Conservation (phyloP, 768 basidiomycete genomes). For the Leccinum ochraceum region DNA sequence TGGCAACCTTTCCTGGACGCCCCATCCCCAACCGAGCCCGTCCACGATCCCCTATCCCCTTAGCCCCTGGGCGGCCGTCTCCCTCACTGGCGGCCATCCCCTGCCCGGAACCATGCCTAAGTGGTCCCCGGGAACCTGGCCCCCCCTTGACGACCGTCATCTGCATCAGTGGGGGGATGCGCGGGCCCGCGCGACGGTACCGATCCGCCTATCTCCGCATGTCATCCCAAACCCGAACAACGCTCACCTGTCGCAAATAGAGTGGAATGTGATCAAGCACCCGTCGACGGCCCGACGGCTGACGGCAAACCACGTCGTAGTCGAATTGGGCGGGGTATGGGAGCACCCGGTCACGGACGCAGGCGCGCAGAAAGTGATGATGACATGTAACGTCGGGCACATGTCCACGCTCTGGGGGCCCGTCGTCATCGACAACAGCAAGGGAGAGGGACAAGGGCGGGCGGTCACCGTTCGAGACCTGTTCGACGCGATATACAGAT, state of each 20-base stretch:
- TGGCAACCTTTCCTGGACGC: slow-evolving; percentile 30
- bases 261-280: slow-evolving; percentile 39
- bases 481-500: slow-evolving; percentile 49
- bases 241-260: slow-evolving; percentile 29
- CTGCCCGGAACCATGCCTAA: slow-evolving; percentile 27
- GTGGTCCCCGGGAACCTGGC: slow-evolving; percentile 32
- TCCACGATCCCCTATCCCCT: slow-evolving; percentile 1
- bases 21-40: slow-evolving; percentile 21
- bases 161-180: not conserved
- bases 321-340: slow-evolving; percentile 21
- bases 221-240: slow-evolving; percentile 36
- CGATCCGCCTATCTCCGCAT: not conserved
- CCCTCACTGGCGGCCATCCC: slow-evolving; percentile 24
- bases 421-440: slow-evolving; percentile 40
- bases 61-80: slow-evolving; percentile 18
- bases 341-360: slow-evolving; percentile 25
- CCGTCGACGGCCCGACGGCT: slow-evolving; percentile 34
- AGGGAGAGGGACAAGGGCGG: not conserved
- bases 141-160: slow-evolving; percentile 25
- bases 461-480: slow-evolving; percentile 45
- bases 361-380: slow-evolving; percentile 20
- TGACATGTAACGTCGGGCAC: slow-evolving; percentile 26
- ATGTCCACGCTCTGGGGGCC: slow-evolving; percentile 48
- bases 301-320: slow-evolving; percentile 29
- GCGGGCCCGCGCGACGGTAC: not conserved